A percentile compares a stretch with the other conserved stretches of the same genome.
Evolutionary conservation across 768 basidiomycete species (phyloP).

Genomic region (Coprinopsis cinerea): DNA sequence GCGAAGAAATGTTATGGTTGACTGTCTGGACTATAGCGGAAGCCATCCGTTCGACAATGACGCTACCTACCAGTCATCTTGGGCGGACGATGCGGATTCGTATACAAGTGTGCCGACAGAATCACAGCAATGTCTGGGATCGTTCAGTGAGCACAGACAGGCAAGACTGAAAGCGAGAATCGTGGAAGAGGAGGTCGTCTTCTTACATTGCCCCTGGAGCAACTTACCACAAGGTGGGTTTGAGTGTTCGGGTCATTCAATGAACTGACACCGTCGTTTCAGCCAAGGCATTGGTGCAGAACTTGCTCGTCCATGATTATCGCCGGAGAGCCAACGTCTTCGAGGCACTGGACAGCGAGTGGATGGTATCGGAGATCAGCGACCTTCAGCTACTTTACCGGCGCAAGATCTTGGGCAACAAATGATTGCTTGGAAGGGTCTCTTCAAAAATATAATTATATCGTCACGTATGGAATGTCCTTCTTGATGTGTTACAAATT

Average conservation of each 20-base stretch:
- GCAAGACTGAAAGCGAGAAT: slow-evolving; percentile 59
- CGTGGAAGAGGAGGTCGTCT: slow-evolving; percentile 54
- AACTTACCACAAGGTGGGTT: slow-evolving; percentile 51
- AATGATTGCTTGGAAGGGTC: background rate
- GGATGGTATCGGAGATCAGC: slow-evolving; percentile 60
- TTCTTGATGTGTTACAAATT: too few species aligned
- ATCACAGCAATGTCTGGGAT: background rate
- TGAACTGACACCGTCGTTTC: slow-evolving; percentile 1
- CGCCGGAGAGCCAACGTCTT: slow-evolving; percentile 56
- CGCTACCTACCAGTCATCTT: slow-evolving; percentile 25
- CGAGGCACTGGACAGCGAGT: slow-evolving; percentile 52
- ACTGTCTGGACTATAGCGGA: slow-evolving; percentile 39
- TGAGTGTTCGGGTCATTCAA: background rate
- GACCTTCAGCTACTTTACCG: slow-evolving; percentile 59
- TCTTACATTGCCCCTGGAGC: slow-evolving; percentile 50
- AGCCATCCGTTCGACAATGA: slow-evolving; percentile 74
- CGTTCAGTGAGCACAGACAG: slow-evolving; percentile 7
- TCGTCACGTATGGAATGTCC: background rate
- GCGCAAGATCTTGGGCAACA: slow-evolving; percentile 34
- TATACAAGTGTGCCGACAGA: background rate
- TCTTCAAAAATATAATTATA: background rate
- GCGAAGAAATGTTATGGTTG: background rate
- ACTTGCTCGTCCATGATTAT: slow-evolving; percentile 57
- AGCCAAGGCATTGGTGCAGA: slow-evolving; percentile 56
- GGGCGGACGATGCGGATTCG: slow-evolving; percentile 14